phyloP scores from a whole-genome alignment of 768 basidiomycete genomes.

The Russula lepida region DNA sequence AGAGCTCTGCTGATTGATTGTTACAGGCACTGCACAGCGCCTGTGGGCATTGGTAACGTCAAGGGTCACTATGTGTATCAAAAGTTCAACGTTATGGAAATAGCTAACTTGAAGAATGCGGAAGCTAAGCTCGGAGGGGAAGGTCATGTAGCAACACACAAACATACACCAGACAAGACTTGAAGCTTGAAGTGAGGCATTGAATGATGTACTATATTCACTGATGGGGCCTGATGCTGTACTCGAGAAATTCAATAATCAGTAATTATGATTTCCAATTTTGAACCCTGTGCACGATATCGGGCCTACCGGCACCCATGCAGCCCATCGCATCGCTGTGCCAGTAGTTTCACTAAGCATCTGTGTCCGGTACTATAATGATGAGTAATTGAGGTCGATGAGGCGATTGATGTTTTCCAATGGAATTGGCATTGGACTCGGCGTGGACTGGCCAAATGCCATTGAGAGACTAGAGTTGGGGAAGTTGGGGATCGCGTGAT shows the following conservation, averaged over 20 bases:
- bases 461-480: no score
- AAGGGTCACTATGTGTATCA: constrained; percentile 60
- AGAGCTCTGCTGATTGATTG: not conserved
- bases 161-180: not conserved
- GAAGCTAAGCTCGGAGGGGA: constrained; percentile 29
- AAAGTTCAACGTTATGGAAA: constrained; percentile 74
- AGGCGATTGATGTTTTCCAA: no score
- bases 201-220: not conserved
- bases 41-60: constrained; percentile 68
- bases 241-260: not conserved
- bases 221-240: not conserved
- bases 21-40: constrained; percentile 52
- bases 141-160: constrained; percentile 24
- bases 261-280: no score
- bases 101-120: constrained; percentile 42
- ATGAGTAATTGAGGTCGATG: no score
- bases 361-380: no score
- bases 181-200: not conserved
- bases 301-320: no score
- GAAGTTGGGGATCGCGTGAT: no score
- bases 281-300: no score
- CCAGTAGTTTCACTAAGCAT: no score
- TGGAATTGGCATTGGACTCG: no score
- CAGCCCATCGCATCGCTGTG: no score
- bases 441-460: no score